These are phyloP conservation scores for Aspergillus niger DNA, from an alignment of 2,329 filamentous ascomycete species.

Conservation along the genomic window DNA sequence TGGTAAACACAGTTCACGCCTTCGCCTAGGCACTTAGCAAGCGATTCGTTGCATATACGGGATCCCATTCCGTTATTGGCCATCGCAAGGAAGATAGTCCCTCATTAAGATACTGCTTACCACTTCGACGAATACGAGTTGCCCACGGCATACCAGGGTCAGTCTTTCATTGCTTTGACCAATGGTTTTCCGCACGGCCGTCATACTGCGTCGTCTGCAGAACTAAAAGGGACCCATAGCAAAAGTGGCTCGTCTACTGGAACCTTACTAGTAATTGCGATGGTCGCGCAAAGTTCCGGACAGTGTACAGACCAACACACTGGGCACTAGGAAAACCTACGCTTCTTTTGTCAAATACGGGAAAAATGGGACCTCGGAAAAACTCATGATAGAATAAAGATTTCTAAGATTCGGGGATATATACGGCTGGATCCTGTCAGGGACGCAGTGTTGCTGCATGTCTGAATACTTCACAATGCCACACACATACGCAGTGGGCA, in stretches of 20 bases:
- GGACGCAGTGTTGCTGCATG: constrained; percentile 20
- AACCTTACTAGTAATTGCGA: constrained; percentile 1
- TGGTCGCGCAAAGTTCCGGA: neutral
- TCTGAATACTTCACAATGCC: constrained; percentile 21
- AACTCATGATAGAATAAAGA: neutral
- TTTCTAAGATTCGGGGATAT: constrained; percentile 17
- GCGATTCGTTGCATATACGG: neutral
- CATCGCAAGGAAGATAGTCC: neutral
- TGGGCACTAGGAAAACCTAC: neutral
- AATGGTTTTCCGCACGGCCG: neutral
- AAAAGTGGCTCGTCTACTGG: neutral
- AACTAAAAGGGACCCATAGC: neutral
- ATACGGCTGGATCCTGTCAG: constrained; percentile 18
- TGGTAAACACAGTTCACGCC: neutral
- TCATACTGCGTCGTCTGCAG: neutral
- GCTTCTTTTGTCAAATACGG: neutral
- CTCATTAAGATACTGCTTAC: neutral
- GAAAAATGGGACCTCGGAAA: neutral
- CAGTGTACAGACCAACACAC: neutral
- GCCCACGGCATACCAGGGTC: neutral
- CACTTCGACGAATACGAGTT: neutral
- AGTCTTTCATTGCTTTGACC: neutral
- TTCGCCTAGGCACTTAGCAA: neutral
- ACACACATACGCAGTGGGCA: constrained; percentile 24
- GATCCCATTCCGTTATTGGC: constrained; percentile 1